Evolutionary conservation across 257 asterid genomes (phyloP).

Genomic region (Solanum paucissectum): DNA sequence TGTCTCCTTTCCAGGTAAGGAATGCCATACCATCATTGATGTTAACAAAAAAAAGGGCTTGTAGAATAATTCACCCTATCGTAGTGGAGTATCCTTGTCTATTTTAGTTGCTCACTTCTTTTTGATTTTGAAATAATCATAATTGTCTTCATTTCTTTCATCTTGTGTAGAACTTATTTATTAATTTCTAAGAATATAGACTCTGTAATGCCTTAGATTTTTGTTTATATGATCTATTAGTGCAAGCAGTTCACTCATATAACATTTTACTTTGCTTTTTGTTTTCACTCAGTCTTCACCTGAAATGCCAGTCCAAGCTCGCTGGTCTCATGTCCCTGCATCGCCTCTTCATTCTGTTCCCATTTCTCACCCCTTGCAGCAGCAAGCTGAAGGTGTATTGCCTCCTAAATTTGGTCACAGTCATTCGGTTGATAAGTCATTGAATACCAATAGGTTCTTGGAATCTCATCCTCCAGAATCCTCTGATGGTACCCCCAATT

Average conservation of each 20-base stretch:
- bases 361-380: conserved; percentile 54
- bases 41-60: neutral
- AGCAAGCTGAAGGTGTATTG: conserved; percentile 41
- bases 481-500: conserved; percentile 31
- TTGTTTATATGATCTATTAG: neutral
- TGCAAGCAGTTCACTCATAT: neutral
- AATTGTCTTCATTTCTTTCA: neutral
- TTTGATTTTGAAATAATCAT: neutral
- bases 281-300: conserved; percentile 42
- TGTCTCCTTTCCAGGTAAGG: conserved; percentile 81
- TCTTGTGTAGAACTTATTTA: neutral
- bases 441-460: conserved; percentile 31
- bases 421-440: conserved; percentile 43
- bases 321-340: conserved; percentile 73
- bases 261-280: neutral
- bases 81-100: neutral
- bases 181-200: neutral
- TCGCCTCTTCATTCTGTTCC: conserved; percentile 53
- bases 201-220: neutral
- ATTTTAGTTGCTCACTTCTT: neutral
- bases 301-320: conserved; percentile 67
- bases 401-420: conserved; percentile 49
- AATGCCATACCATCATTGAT: neutral
- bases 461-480: conserved; percentile 46
- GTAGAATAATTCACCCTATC: neutral